Evolutionary conservation across 2,329 filamentous ascomycete species (phyloP), one percentile per base, ranked within the genome.

Genomic region (Stagonosporopsis rhizophila): DNA sequence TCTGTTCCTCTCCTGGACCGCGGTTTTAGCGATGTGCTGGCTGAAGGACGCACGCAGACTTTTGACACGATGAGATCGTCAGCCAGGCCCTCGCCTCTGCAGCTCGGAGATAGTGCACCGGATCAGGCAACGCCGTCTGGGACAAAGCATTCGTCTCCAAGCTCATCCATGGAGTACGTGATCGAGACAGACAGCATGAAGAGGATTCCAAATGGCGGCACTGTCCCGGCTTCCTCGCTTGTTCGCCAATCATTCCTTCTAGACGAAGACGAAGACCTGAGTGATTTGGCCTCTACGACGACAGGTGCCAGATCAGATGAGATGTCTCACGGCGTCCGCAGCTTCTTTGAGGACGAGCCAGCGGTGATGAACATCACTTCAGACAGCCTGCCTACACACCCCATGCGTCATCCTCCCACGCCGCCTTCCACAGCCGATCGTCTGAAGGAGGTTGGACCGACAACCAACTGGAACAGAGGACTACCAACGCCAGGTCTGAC

Each of bases 1-100:
- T 93, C 90, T 0, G 87, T 88, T 30, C 91, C 92, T 4, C 81
- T 95, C 7, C 82, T 96, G 12, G 89, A 94, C 58, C 85, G 89
- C 45, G 89, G 84, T 3, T 70, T 75, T 17, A 75, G 71, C 51
- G 71, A 71, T 9, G 60, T 73, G 19, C 59, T 59, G 27, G 52
- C 46, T 20, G 55, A 65, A 11, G 57, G 49, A 6, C 60, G 62
- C 47, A 59, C 56, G n/a, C 59, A 57, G 14, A 73, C 59, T 9
- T 74, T 82, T 44, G 78, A 82, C 15, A 80, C 80, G 2, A 82
- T 82, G 79, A 63, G 67, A 40, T 80, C 78, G 58, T 79, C 78
- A n/a, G 79, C 78, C 6, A 70, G 70, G 20, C 71, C 72, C 17
- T 72, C 69, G 17, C 73, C 73, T 6, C 53, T 76, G 25, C 68